These are phyloP conservation scores for Aphanocladium album DNA, from an alignment of 2,329 filamentous ascomycete genomes.

Conservation along the genomic window DNA sequence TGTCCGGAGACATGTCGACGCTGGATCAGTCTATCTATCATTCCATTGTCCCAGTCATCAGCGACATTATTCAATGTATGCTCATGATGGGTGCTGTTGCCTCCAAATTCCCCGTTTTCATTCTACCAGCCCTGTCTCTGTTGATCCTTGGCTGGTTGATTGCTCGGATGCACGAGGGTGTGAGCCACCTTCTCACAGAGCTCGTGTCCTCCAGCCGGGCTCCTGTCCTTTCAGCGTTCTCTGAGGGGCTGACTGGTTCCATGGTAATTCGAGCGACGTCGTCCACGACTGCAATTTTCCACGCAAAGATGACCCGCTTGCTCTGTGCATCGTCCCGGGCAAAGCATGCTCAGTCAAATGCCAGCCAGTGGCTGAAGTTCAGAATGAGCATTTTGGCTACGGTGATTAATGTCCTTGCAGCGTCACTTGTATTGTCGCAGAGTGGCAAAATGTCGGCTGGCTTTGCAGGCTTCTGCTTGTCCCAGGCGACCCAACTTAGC, in stretches of 20 bases:
- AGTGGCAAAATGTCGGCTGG: conserved; percentile 41
- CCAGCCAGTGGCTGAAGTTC: conserved; percentile 4
- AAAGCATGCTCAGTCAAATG: conserved; percentile 27
- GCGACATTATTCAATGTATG: neutral
- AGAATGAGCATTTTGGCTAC: neutral
- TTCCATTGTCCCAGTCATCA: conserved; percentile 2
- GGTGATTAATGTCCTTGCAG: neutral
- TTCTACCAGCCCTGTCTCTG: conserved; percentile 39
- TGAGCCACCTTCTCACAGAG: conserved; percentile 40
- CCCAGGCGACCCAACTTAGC: conserved; percentile 51
- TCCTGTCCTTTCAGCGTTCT: conserved; percentile 52
- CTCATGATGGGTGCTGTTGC: conserved; percentile 37
- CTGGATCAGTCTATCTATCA: conserved; percentile 34
- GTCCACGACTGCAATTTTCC: conserved; percentile 43
- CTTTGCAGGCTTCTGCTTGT: conserved; percentile 51
- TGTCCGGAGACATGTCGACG: conserved; percentile 51
- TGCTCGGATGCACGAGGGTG: conserved; percentile 46
- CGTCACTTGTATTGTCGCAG: neutral
- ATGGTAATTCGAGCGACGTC: conserved; percentile 46
- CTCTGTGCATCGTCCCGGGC: conserved; percentile 41
- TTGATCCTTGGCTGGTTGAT: conserved; percentile 40
- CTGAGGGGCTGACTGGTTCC: conserved; percentile 46
- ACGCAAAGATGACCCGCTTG: conserved; percentile 43
- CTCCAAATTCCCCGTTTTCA: conserved; percentile 47
- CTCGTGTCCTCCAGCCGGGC: conserved; percentile 43